These are phyloP conservation scores for Dactylellina haptotyla DNA, from an alignment of 2,329 filamentous ascomycete genomes.

Conservation along the genomic window DNA sequence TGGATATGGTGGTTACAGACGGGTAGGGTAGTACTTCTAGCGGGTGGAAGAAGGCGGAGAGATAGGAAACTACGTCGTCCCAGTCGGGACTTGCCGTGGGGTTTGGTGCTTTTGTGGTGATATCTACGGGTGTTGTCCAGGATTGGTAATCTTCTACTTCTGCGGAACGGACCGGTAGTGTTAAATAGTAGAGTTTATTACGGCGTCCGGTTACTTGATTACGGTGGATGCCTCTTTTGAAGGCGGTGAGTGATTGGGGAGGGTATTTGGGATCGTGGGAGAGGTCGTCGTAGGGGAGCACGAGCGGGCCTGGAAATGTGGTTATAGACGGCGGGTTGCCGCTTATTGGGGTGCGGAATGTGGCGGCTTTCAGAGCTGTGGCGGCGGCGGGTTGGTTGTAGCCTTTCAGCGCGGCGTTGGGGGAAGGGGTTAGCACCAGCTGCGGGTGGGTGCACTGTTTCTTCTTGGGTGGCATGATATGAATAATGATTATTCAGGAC, in stretches of 20 bases:
- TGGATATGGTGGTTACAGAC: conserved; percentile 56
- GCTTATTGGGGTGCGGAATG: not conserved
- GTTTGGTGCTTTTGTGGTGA: conserved; percentile 13
- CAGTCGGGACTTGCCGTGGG: conserved; percentile 51
- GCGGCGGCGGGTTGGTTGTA: conserved; percentile 13
- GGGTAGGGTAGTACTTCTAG: conserved; percentile 35
- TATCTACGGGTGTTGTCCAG: conserved; percentile 62
- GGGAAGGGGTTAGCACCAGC: conserved; percentile 13
- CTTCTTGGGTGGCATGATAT: conserved; percentile 27
- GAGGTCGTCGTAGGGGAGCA: conserved; percentile 71
- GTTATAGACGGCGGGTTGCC: conserved; percentile 8
- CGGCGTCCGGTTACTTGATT: conserved; percentile 65
- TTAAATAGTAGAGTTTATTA: conserved; percentile 68
- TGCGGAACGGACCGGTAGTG: conserved; percentile 62
- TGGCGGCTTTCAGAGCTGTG: conserved; percentile 19
- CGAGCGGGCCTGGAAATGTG: conserved; percentile 69
- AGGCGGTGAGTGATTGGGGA: conserved; percentile 67
- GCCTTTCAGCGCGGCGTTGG: conserved; percentile 14
- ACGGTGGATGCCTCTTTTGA: conserved; percentile 64
- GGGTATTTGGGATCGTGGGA: conserved; percentile 66
- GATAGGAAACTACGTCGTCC: conserved; percentile 62
- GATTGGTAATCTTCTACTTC: conserved; percentile 61
- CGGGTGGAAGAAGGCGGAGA: conserved; percentile 62
- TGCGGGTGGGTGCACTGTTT: conserved; percentile 8
- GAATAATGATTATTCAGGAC: conserved; percentile 15